Conservation (phyloP, 1,284 basidiomycete species). For the Caloboletus inedulis region DNA sequence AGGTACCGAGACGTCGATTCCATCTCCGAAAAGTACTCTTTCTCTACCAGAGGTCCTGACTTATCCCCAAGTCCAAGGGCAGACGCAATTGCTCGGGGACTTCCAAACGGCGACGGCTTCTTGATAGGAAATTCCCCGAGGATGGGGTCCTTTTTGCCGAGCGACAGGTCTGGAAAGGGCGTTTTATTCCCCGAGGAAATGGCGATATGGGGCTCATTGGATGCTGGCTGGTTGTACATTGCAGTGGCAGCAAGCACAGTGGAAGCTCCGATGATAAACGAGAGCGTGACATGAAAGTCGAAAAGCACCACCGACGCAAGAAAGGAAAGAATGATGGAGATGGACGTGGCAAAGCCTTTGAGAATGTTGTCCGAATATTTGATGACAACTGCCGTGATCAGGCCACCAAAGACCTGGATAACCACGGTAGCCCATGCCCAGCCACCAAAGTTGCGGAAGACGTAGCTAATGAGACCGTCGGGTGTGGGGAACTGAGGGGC, state of each 20-base stretch:
- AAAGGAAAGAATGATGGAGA: constrained; percentile 93
- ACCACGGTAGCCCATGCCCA: constrained; percentile 94
- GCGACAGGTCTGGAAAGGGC: constrained; percentile 51
- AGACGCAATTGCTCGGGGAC: constrained; percentile 45
- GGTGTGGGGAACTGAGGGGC: constrained; percentile 38
- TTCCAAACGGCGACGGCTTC: constrained; percentile 50
- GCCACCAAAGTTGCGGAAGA: constrained; percentile 78
- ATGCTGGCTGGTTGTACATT: constrained; percentile 74
- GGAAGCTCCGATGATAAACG: constrained; percentile 81
- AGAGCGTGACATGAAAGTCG: constrained; percentile 81
- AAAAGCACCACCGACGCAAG: constrained; percentile 89
- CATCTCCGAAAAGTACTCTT: constrained; percentile 46
- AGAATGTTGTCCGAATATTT: constrained; percentile 89
- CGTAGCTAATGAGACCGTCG: constrained; percentile 42
- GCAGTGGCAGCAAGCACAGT: constrained; percentile 87
- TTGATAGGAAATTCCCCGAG: constrained; percentile 51
- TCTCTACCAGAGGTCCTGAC: constrained; percentile 31
- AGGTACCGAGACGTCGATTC: constrained; percentile 55
- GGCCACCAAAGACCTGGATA: constrained; percentile 89
- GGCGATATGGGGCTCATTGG: constrained; percentile 43
- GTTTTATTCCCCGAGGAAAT: constrained; percentile 36
- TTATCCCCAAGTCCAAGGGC: constrained; percentile 43
- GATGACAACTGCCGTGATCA: constrained; percentile 88
- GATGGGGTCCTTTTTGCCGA: constrained; percentile 53
- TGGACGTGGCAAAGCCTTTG: constrained; percentile 93